Evolutionary conservation across 1,284 basidiomycete species (phyloP), one percentile per base, ranked within the genome.

Genomic region (Cutaneotrichosporon cavernicola): DNA sequence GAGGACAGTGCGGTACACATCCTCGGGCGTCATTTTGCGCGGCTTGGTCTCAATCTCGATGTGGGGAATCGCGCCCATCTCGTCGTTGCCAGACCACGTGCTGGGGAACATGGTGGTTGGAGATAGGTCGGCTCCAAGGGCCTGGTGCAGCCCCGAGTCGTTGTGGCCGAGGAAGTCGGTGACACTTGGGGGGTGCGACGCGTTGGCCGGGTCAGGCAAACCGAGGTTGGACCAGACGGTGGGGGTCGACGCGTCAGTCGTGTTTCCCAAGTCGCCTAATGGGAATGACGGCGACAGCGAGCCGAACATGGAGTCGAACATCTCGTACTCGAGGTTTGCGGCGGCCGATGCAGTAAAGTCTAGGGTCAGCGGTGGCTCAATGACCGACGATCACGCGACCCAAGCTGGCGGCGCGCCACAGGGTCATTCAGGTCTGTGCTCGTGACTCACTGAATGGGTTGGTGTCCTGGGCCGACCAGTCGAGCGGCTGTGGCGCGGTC

Each of bases 231-330:
- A 61, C 66, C 66, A 68, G 56, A 65, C 51, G 6, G 58, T 59
- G 11, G 63, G 66, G n/a, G 66, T 65, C 26, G 63, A 65, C 31
- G 61, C 50, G 52, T 68, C 66, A 26, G 63, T 65, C 10, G 66
- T 58, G 56, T 56, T 61, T 16, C 61, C 61, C 11, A 69, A 51
- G 59, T 71, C 66, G n/a, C 61, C 63, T 2, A 66, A 51, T 6
- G 73, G 71, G 65, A 73, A 77, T 2, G 73, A 66, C 4, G 77
- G 77, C 4, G 75, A 76, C 55, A 78, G 63, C 38, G 70, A 70
- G 10, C 71, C 73, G 51, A 79, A 77, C 69, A 79, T 71, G 4
- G 73, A 68, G 64, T 78, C 78, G 50, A 79, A 74, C 76, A 79
- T 78, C 50, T 77, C 74, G 61, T 73, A 71, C 63, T 73, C 70